Evolutionary conservation across 2,329 filamentous ascomycete species (phyloP), one percentile per base, ranked within the genome.

Genomic region (Aspergillus hortae): DNA sequence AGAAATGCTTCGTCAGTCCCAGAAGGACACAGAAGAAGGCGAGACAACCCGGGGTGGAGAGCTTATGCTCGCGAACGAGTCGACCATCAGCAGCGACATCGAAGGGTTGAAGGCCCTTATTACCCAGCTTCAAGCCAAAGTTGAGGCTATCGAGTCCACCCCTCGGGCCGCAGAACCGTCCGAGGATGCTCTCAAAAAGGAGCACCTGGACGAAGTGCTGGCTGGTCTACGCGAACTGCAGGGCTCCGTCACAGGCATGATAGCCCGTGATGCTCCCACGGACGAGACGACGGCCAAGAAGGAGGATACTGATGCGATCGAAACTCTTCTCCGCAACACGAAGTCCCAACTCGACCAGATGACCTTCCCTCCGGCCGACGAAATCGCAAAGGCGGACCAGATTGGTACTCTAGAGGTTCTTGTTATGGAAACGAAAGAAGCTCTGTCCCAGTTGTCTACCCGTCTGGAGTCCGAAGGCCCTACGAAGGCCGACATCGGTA

Each of bases 291-390:
- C 78, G 2, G 85, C 87, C 5, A 84, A 80, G 30, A 89, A 89
- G 66, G 90, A 96, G 59, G 92, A 97, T 61, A 89, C 92, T 0
- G 85, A 92, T 55, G 90, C 90, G 10, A 92, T 97, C 53, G 92
- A 96, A 70, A 95, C 88, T 0, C 85, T 97, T 45, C 79, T 97
- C 11, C 85, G 88, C 40, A 96, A 95, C 67, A 92, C 91, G 30
- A 96, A 96, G 68, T 85, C 87, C 4, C 89, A 89, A 44, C 77
- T 97, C 9, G 92, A 96, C 53, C 91, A 95, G 53, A 82, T 95
- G 46, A 82, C 70, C 4, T 68, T 82, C 23, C 77, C 81, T 1
- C 77, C 92, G 46, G 81, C 62, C 0, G 87, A 91, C 32, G 84
- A 88, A 52, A 77, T 84, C 2, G 84, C 91, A 9, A 82, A 76